A percentile compares a stretch with the other conserved stretches of the same genome.
Evolutionary conservation across 2,329 filamentous ascomycete genomes (phyloP).

Genomic region (Colletotrichum sp.): DNA sequence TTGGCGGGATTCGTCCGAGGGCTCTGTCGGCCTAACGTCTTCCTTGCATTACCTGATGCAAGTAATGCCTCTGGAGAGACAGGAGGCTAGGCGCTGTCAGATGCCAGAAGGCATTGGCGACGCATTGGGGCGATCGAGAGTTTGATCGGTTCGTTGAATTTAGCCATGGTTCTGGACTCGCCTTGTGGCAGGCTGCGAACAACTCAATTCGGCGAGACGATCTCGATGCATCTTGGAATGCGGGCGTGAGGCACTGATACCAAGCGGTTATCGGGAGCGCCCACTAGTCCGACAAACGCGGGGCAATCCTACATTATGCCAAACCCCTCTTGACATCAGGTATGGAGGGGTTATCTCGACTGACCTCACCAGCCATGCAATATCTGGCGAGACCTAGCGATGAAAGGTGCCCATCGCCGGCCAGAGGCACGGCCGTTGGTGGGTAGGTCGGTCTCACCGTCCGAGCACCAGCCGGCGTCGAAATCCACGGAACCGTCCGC

Average conservation of each 20-base stretch:
- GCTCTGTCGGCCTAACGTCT: background rate
- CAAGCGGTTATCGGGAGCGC: background rate
- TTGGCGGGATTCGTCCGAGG: conserved; percentile 15
- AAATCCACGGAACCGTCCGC: conserved; percentile 1
- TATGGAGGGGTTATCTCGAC: background rate
- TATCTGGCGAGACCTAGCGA: background rate
- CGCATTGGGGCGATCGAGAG: background rate
- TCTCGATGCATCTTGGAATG: background rate
- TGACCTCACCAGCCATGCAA: background rate
- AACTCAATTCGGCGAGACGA: background rate
- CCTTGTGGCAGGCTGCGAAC: background rate
- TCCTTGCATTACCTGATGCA: conserved; percentile 20
- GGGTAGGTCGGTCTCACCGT: background rate
- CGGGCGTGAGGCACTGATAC: background rate
- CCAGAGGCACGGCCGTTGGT: background rate
- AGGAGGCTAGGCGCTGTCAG: background rate
- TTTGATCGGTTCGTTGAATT: background rate
- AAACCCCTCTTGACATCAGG: background rate
- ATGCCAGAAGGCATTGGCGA: background rate
- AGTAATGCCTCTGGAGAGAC: conserved; percentile 16
- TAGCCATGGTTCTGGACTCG: background rate
- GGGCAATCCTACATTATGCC: background rate
- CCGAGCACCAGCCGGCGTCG: background rate
- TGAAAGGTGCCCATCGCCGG: background rate
- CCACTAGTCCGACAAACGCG: background rate